Conservation (phyloP, 2,329 filamentous ascomycete genomes). For the Pseudogymnoascus sp. region DNA sequence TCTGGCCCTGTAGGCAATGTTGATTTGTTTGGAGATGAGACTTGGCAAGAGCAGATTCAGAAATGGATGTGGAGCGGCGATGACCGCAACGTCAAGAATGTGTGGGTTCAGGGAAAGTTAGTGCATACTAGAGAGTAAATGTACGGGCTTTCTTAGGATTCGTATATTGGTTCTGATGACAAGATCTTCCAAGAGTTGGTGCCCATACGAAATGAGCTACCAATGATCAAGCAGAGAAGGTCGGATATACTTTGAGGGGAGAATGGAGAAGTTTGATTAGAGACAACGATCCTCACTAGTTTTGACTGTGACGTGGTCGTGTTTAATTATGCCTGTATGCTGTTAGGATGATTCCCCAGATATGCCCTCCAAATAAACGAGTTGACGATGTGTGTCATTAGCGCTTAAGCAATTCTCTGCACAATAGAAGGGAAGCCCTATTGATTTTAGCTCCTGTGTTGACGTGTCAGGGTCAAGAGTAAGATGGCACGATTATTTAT, state of each 20-base stretch:
- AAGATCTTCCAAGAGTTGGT: background rate
- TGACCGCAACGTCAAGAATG: conserved; percentile 78
- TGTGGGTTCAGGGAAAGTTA: conserved; percentile 81
- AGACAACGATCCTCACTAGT: background rate
- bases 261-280: background rate
- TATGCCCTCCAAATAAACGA: background rate
- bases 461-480: background rate
- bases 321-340: background rate
- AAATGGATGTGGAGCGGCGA: conserved; percentile 96
- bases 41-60: conserved; percentile 74
- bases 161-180: background rate
- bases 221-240: background rate
- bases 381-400: background rate
- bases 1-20: conserved; percentile 52
- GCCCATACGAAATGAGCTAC: background rate
- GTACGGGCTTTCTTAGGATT: background rate
- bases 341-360: background rate
- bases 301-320: background rate
- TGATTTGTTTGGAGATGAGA: conserved; percentile 86
- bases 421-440: background rate
- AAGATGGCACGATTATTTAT: conserved; percentile 2
- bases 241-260: background rate
- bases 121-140: conserved; percentile 48
- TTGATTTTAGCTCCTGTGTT: background rate
- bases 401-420: background rate